phyloP scores from a whole-genome alignment of 2,329 filamentous ascomycete genomes.

The Rugonectria rugulosa region DNA sequence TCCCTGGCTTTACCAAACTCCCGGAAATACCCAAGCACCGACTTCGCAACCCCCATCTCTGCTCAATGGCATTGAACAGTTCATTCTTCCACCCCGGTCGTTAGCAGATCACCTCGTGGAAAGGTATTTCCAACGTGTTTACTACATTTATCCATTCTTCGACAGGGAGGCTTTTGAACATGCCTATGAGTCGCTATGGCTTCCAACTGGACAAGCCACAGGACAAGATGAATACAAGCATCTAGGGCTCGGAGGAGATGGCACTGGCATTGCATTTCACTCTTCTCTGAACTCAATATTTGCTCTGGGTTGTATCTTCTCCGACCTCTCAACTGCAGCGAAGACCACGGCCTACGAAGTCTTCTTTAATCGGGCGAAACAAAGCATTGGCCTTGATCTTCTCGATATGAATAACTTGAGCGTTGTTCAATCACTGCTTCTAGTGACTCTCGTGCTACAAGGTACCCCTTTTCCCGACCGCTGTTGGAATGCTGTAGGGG shows the following conservation, averaged over 20 bases:
- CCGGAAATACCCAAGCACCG: constrained; percentile 11
- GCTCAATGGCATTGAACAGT: constrained; percentile 31
- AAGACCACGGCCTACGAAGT: constrained; percentile 30
- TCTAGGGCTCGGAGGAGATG: constrained; percentile 43
- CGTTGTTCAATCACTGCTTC: constrained; percentile 50
- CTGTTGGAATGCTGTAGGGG: constrained; percentile 53
- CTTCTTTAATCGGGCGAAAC: constrained; percentile 46
- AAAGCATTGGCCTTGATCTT: constrained; percentile 41
- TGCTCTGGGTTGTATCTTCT: constrained; percentile 50
- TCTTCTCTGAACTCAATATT: constrained; percentile 53
- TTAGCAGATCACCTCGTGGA: constrained; percentile 51
- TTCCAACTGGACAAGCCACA: constrained; percentile 11
- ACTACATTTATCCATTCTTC: constrained; percentile 54
- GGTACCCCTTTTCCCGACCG: constrained; percentile 49
- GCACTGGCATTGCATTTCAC: constrained; percentile 49
- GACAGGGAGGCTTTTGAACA: constrained; percentile 50
- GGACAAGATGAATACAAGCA: constrained; percentile 6
- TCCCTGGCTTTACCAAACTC: neutral
- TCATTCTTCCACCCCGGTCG: constrained; percentile 48
- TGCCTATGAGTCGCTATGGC: constrained; percentile 51
- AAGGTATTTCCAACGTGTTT: constrained; percentile 48
- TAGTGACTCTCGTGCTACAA: constrained; percentile 49
- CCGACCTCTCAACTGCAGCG: constrained; percentile 38
- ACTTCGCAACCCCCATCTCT: neutral
- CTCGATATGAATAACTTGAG: constrained; percentile 47